Conservation (phyloP, 345 rosid genomes). For the Eucalyptus regnans region DNA sequence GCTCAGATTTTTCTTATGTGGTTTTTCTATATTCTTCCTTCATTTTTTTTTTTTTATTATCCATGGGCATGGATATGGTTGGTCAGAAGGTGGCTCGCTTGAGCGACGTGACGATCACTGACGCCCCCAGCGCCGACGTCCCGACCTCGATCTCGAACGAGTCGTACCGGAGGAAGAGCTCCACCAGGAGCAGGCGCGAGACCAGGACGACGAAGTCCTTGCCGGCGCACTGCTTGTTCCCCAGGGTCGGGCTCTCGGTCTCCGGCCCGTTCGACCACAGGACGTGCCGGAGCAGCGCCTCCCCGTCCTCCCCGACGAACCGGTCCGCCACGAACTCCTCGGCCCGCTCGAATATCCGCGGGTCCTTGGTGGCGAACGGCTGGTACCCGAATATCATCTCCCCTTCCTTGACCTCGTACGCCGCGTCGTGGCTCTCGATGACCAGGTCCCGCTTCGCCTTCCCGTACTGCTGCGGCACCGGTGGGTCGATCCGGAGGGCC, state of each 20-base stretch:
- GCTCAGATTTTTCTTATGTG: not conserved
- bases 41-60: not conserved
- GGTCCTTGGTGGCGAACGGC: slow-evolving; percentile 79
- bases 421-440: slow-evolving; percentile 73
- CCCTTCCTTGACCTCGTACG: slow-evolving; percentile 62
- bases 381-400: slow-evolving; percentile 80
- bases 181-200: slow-evolving; percentile 57
- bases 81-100: slow-evolving; percentile 45
- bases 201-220: slow-evolving; percentile 76
- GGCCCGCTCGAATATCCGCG: slow-evolving; percentile 53
- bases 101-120: slow-evolving; percentile 48
- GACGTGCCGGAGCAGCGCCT: slow-evolving; percentile 48
- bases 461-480: slow-evolving; percentile 65
- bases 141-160: slow-evolving; percentile 56
- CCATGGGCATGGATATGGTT: not conserved
- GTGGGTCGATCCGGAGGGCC: slow-evolving; percentile 77
- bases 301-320: slow-evolving; percentile 67
- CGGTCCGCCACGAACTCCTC: slow-evolving; percentile 78
- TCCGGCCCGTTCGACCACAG: slow-evolving; percentile 96
- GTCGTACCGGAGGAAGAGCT: slow-evolving; percentile 76
- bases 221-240: slow-evolving; percentile 81
- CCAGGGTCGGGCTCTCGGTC: slow-evolving; percentile 45
- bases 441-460: slow-evolving; percentile 57
- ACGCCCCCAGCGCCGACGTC: slow-evolving; percentile 36
- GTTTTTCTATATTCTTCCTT: not conserved